These are phyloP conservation scores for Candida namnaoensis DNA, from an alignment of 805 yeast species.

Conservation along the genomic window DNA sequence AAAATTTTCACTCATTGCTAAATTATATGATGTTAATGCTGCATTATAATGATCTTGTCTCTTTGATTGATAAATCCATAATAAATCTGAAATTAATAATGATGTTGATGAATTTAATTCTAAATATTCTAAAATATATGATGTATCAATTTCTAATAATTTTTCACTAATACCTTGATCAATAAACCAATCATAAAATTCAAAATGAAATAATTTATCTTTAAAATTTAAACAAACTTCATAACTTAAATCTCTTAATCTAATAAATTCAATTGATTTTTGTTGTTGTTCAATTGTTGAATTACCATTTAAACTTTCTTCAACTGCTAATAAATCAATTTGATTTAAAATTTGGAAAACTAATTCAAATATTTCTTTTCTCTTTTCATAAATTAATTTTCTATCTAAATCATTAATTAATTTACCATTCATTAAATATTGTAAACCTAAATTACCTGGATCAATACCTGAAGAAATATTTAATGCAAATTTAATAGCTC, in stretches of 20 bases:
- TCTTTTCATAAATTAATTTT: slow-evolving; percentile 38
- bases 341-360: slow-evolving; percentile 69
- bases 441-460: slow-evolving; percentile 47
- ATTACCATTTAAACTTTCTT: slow-evolving; percentile 19
- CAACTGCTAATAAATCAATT: slow-evolving; percentile 57
- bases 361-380: slow-evolving; percentile 56
- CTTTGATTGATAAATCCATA: slow-evolving; percentile 87
- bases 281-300: slow-evolving; percentile 17
- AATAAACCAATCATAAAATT: slow-evolving; percentile 88
- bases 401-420: slow-evolving; percentile 39
- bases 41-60: slow-evolving; percentile 73
- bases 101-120: slow-evolving; percentile 57
- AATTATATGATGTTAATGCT: slow-evolving; percentile 67
- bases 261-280: slow-evolving; percentile 32
- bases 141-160: slow-evolving; percentile 72
- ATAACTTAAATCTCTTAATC: slow-evolving; percentile 65
- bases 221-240: slow-evolving; percentile 61
- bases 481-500: slow-evolving; percentile 77
- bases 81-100: slow-evolving; percentile 65
- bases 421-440: slow-evolving; percentile 44
- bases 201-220: slow-evolving; percentile 86
- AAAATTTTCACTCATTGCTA: slow-evolving; percentile 64
- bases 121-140: slow-evolving; percentile 70
- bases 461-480: slow-evolving; percentile 68
- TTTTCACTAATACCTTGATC: slow-evolving; percentile 69